A percentile compares a stretch with the other conserved stretches of the same genome.
Conservation (phyloP, 2,329 filamentous ascomycete genomes). For the Verticillium longisporum region DNA sequence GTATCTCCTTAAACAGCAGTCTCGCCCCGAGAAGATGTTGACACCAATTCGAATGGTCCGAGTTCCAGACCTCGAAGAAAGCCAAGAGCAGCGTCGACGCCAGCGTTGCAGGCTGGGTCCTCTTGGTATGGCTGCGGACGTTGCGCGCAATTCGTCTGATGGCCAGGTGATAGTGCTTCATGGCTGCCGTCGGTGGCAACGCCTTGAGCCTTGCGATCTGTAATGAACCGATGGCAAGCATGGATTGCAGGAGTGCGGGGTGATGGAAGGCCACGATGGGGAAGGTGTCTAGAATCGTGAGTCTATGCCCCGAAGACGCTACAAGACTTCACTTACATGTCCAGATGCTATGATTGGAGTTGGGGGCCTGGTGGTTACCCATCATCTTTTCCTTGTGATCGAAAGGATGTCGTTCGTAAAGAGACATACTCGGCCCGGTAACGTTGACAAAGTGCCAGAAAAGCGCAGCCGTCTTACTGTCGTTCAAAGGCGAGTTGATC, state of each 20-base stretch:
- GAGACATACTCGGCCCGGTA: slow-evolving; percentile 77
- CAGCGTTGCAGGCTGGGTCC: slow-evolving; percentile 73
- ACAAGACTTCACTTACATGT: slow-evolving; percentile 42
- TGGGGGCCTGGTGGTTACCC: slow-evolving; percentile 51
- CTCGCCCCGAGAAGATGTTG: slow-evolving; percentile 82
- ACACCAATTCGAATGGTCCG: slow-evolving; percentile 93
- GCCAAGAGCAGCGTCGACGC: slow-evolving; percentile 80
- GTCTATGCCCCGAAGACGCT: not conserved
- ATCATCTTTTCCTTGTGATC: slow-evolving; percentile 56
- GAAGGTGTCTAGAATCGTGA: slow-evolving; percentile 54
- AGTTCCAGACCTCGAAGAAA: slow-evolving; percentile 92
- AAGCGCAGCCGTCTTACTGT: slow-evolving; percentile 71
- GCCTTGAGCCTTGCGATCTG: slow-evolving; percentile 81
- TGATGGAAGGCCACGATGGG: slow-evolving; percentile 78
- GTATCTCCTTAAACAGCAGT: slow-evolving; percentile 75
- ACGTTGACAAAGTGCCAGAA: slow-evolving; percentile 92
- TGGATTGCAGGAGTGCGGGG: slow-evolving; percentile 83
- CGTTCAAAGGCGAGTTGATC: slow-evolving; percentile 66
- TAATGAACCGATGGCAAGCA: slow-evolving; percentile 78
- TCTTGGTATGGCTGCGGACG: slow-evolving; percentile 60
- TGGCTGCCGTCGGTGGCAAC: slow-evolving; percentile 67
- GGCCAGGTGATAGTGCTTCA: slow-evolving; percentile 88
- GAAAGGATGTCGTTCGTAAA: slow-evolving; percentile 77
- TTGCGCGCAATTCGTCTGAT: slow-evolving; percentile 71
- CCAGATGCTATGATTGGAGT: slow-evolving; percentile 59